Base-by-base conservation (phyloP, 1,284 basidiomycete genomes). In the Hemileia vastatrix region DNA sequence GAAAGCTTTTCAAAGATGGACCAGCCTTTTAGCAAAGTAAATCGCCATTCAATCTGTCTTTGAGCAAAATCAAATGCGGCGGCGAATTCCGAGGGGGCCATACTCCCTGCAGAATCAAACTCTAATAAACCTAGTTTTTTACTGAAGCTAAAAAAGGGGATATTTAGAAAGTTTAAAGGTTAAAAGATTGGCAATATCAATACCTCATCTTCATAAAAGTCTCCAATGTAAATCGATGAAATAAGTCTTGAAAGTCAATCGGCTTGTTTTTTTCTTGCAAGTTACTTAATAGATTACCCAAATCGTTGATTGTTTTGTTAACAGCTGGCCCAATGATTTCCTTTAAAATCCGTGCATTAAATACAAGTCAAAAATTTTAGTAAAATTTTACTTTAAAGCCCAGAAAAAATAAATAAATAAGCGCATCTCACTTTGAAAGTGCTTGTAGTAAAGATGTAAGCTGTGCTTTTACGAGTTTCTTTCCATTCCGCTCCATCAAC, bases 151-250 rank as follows among this genome's bases (percentile, higher is more conserved):
- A n/a, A n/a, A n/a, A n/a, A n/a, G n/a, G n/a, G n/a, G n/a, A n/a
- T n/a, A n/a, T n/a, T n/a, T n/a, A n/a, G n/a, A n/a, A n/a, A n/a
- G n/a, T n/a, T n/a, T n/a, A n/a, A n/a, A n/a, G n/a, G n/a, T n/a
- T n/a, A n/a, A n/a, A n/a, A n/a, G n/a, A n/a, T n/a, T n/a, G n/a
- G n/a, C n/a, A n/a, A n/a, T n/a, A n/a, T n/a, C n/a, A n/a, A 24
- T 51, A 61, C 58, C 40, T 61, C 58, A 61, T 61, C 21, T 61
- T 36, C 5, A 61, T 43, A 23, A 61, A 61, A 3, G 58, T 24
- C 11, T 61, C 58, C 44, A 61, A 31, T 1, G 58, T 61, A 40
- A 54, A 61, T 23, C 51, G 50, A 45, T 52, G 50, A 21, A 61
- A 61, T 0, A 61, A 24, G 18, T 61, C 50, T 21, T 50, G 44